A percentile compares a stretch with the other conserved stretches of the same genome.
These are phyloP conservation scores for Spathaspora sp. DNA, from an alignment of 805 yeast species.

Conservation along the genomic window DNA sequence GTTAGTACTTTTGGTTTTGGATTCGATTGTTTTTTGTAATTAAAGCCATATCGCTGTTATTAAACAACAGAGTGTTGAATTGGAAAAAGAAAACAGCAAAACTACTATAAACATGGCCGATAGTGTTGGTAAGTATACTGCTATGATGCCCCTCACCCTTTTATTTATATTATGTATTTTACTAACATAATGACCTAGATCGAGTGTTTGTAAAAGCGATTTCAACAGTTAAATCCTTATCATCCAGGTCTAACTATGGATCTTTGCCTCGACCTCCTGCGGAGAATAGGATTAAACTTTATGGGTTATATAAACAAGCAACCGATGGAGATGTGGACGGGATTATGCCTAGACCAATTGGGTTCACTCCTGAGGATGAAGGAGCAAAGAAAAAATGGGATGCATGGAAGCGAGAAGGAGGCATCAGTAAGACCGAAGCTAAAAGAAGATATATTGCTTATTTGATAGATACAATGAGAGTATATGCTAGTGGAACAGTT, in stretches of 20 bases:
- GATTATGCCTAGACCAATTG: conserved; percentile 63
- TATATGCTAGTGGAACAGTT: conserved; percentile 62
- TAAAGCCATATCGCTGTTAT: background rate
- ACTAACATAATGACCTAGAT: conserved; percentile 34
- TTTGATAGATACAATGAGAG: conserved; percentile 68
- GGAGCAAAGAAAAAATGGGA: conserved; percentile 76
- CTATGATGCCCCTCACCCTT: background rate
- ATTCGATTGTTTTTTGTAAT: background rate
- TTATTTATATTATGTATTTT: too few species aligned
- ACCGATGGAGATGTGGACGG: conserved; percentile 82
- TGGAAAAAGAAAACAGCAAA: background rate
- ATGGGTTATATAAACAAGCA: conserved; percentile 85
- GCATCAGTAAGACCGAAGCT: conserved; percentile 66
- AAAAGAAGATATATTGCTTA: conserved; percentile 65
- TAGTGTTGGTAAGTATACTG: conserved; percentile 8
- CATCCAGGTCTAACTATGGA: conserved; percentile 59
- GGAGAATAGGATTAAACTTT: conserved; percentile 60
- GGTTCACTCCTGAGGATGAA: conserved; percentile 56
- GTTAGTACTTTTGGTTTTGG: background rate
- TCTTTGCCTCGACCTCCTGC: conserved; percentile 76
- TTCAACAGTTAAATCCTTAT: conserved; percentile 69
- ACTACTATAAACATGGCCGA: conserved; percentile 5
- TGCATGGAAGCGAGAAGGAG: conserved; percentile 78
- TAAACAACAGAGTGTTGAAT: background rate
- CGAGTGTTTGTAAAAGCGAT: conserved; percentile 82